A percentile compares a stretch with the other conserved stretches of the same genome.
Conservation (phyloP, 164 flowering plant genomes). For the Vitis rotundifolia region DNA sequence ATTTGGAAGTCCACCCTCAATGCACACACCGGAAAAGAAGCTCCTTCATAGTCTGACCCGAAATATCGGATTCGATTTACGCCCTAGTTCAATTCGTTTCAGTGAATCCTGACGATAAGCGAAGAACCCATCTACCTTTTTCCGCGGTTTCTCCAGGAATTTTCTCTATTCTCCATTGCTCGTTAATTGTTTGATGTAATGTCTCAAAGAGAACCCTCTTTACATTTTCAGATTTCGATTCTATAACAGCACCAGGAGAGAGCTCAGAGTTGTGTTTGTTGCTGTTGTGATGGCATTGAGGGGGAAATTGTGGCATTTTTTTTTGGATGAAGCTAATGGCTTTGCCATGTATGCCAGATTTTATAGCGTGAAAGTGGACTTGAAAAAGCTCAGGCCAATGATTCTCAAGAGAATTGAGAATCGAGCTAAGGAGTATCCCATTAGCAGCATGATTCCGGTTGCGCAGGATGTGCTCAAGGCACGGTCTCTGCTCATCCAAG, state of each 20-base stretch:
- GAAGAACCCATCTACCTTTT: too few relatives aligned
- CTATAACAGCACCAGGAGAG: too few relatives aligned
- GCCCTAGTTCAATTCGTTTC: too few relatives aligned
- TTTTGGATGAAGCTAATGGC: slow-evolving; percentile 12
- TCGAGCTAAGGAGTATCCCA: slow-evolving; percentile 66
- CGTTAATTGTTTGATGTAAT: slow-evolving; percentile 7
- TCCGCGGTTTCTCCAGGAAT: too few relatives aligned
- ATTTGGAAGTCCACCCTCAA: too few relatives aligned
- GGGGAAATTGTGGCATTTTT: slow-evolving; percentile 18
- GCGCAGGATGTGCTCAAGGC: slow-evolving; percentile 66
- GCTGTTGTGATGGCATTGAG: slow-evolving; percentile 38
- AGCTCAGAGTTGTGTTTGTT: not conserved
- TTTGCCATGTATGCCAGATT: slow-evolving; percentile 15
- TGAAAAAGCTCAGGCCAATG: slow-evolving; percentile 75
- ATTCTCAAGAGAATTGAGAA: slow-evolving; percentile 62
- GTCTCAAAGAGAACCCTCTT: not conserved
- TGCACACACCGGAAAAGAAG: too few relatives aligned
- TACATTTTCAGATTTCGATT: not conserved
- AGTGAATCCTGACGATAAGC: too few relatives aligned
- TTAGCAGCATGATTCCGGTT: slow-evolving; percentile 64
- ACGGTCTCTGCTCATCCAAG: slow-evolving; percentile 50
- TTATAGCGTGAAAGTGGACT: slow-evolving; percentile 46
- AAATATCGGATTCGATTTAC: too few relatives aligned
- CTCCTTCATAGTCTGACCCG: too few relatives aligned
- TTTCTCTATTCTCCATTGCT: too few relatives aligned